These are phyloP conservation scores for Amaranthus palmeri DNA, from an alignment of 148 eudicot species.

Conservation along the genomic window DNA sequence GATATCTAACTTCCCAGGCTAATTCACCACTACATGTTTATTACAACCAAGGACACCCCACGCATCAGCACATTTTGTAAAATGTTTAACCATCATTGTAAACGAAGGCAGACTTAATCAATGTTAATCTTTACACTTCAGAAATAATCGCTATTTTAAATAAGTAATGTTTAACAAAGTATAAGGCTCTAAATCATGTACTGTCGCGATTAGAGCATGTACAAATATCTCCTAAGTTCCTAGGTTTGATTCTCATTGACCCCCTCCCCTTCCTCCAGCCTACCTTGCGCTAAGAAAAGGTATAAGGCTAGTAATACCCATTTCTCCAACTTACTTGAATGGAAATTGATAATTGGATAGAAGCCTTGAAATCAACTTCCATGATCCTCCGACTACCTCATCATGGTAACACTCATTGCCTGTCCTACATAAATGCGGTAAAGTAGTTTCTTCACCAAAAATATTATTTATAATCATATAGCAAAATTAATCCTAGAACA, in stretches of 20 bases:
- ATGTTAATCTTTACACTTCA: too few species aligned
- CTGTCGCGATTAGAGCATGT: too few species aligned
- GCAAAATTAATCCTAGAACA: too few species aligned
- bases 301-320: constrained; percentile 34
- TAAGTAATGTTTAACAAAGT: too few species aligned
- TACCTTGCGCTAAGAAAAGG: too few species aligned
- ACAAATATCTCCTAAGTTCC: too few species aligned
- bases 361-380: constrained; percentile 17
- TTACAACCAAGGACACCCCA: not conserved
- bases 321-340: constrained; percentile 78
- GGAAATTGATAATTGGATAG: constrained; percentile 19
- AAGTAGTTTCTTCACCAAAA: not conserved
- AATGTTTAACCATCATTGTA: not conserved
- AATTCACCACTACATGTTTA: not conserved
- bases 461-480: too few species aligned
- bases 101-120: too few species aligned
- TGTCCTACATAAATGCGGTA: constrained; percentile 30
- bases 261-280: too few species aligned
- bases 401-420: constrained; percentile 51
- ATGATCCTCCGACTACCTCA: not conserved
- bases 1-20: not conserved
- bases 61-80: not conserved
- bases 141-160: too few species aligned
- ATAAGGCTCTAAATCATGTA: too few species aligned
- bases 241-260: too few species aligned